Conservation (phyloP, 2,329 filamentous ascomycete genomes). For the Alternaria alternata region DNA sequence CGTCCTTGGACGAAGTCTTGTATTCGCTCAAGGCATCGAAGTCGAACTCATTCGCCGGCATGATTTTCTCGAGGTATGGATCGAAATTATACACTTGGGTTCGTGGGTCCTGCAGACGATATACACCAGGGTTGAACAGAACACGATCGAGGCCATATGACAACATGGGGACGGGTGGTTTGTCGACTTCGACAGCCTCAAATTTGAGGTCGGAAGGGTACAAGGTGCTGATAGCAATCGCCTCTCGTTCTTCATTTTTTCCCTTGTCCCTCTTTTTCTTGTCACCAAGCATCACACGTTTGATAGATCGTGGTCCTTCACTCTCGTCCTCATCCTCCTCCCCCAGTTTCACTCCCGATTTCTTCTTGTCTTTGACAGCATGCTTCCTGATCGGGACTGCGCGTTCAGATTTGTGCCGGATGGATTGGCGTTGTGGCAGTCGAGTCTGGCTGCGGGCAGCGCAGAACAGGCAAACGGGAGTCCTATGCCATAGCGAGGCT, state of each 20-base stretch:
- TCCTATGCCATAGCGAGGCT: conserved; percentile 27
- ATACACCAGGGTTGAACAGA: conserved; percentile 90
- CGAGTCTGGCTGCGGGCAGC: conserved; percentile 20
- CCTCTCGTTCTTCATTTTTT: conserved; percentile 13
- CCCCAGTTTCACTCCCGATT: not conserved
- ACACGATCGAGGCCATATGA: conserved; percentile 83
- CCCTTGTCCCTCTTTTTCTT: conserved; percentile 17
- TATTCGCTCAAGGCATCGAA: conserved; percentile 87
- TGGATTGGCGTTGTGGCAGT: conserved; percentile 20
- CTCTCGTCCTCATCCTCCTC: not conserved
- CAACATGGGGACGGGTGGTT: conserved; percentile 67
- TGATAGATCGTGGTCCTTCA: conserved; percentile 25
- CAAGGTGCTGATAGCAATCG: conserved; percentile 34
- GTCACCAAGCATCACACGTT: conserved; percentile 32
- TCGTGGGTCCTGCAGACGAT: conserved; percentile 86
- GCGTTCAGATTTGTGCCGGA: conserved; percentile 24
- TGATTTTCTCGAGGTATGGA: conserved; percentile 89
- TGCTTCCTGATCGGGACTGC: not conserved
- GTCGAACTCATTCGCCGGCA: conserved; percentile 92
- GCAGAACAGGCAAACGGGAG: conserved; percentile 33
- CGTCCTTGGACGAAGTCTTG: conserved; percentile 89
- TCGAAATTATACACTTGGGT: conserved; percentile 96
- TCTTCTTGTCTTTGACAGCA: not conserved
- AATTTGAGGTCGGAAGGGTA: conserved; percentile 45
- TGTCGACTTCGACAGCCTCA: conserved; percentile 53